These are phyloP conservation scores for Metroxylon sagu DNA, from an alignment of 176 grass and related monocot species.

Conservation along the genomic window DNA sequence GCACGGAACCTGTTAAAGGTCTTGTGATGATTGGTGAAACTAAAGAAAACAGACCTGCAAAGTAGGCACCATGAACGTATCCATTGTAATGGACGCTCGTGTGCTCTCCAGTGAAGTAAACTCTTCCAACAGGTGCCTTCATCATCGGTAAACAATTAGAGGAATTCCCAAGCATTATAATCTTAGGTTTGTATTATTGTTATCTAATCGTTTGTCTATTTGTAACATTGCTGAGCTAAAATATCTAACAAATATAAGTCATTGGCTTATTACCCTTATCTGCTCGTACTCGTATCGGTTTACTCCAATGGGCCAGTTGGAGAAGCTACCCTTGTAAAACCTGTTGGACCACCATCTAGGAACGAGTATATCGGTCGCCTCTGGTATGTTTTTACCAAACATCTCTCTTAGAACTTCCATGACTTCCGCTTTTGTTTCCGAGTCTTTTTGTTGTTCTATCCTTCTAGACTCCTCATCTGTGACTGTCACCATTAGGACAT, in stretches of 20 bases:
- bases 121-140: constrained; percentile 45
- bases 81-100: constrained; percentile 51
- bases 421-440: constrained; percentile 41
- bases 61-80: constrained; percentile 52
- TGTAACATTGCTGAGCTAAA: too few species aligned
- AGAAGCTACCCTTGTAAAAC: constrained; percentile 50
- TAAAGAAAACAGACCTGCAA: constrained; percentile 23
- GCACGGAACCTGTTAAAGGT: not conserved
- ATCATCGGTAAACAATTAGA: too few species aligned
- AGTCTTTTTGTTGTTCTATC: constrained; percentile 54
- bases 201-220: too few species aligned
- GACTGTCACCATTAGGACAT: constrained; percentile 62
- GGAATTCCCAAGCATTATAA: too few species aligned
- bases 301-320: constrained; percentile 66
- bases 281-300: constrained; percentile 53
- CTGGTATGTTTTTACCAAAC: constrained; percentile 39
- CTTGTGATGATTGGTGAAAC: not conserved
- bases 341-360: constrained; percentile 55
- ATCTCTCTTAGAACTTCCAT: constrained; percentile 46
- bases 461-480: constrained; percentile 61
- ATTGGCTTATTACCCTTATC: constrained; percentile 39
- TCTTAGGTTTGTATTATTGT: too few species aligned
- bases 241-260: too few species aligned
- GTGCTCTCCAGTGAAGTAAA: constrained; percentile 63
- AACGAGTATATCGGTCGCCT: constrained; percentile 45